Evolutionary conservation across 1,284 basidiomycete species (phyloP).

Genomic region (Tylopilus sp.): DNA sequence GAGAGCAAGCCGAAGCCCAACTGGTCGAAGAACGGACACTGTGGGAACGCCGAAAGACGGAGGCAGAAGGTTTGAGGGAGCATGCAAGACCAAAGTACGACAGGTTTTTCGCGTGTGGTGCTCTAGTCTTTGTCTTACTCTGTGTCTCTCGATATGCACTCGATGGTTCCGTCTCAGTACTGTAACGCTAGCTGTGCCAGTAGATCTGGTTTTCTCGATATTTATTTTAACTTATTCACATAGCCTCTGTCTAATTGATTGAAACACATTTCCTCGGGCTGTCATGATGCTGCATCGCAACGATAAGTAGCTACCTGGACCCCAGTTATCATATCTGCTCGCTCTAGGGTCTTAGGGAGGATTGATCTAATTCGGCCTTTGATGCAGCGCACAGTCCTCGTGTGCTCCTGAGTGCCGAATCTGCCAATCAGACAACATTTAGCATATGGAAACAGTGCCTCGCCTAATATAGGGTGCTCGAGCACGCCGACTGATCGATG

Average conservation of each 20-base stretch:
- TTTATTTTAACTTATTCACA: slow-evolving; percentile 6
- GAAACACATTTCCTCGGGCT: too few relatives aligned
- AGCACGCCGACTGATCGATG: too few relatives aligned
- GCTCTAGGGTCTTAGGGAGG: too few relatives aligned
- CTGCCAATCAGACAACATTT: neutral
- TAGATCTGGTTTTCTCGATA: neutral
- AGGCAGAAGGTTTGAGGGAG: slow-evolving; percentile 1
- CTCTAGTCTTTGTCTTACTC: slow-evolving; percentile 17
- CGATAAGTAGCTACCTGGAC: neutral
- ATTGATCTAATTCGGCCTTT: too few relatives aligned
- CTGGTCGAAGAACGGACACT: slow-evolving; percentile 15
- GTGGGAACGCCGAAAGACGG: slow-evolving; percentile 16
- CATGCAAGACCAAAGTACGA: neutral
- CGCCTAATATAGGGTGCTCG: too few relatives aligned
- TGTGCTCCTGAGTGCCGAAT: neutral
- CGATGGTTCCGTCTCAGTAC: slow-evolving; percentile 1
- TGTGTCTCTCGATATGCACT: slow-evolving; percentile 18
- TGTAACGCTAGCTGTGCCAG: neutral
- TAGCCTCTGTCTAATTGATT: neutral
- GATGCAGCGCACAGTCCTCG: neutral
- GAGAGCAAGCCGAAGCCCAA: slow-evolving; percentile 13
- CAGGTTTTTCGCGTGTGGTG: slow-evolving; percentile 14
- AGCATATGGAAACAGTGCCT: too few relatives aligned
- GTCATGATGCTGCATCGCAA: neutral
- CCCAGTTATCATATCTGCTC: too few relatives aligned